A percentile compares a stretch with the other conserved stretches of the same genome.
phyloP scores from a whole-genome alignment of 331 rosid genomes.

The Malus hybrid region DNA sequence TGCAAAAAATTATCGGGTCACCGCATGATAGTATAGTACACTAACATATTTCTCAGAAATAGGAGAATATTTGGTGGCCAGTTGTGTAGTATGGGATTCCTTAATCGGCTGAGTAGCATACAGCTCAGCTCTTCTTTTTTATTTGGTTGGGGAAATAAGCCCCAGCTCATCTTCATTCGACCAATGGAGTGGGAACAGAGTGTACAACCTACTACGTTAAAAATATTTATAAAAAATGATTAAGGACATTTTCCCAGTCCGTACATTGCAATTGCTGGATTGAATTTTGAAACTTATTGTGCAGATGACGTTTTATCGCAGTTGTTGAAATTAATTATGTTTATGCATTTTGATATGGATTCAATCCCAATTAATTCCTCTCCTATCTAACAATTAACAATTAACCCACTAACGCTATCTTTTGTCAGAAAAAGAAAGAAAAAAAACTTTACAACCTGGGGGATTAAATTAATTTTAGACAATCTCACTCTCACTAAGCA shows the following conservation, averaged over 20 bases:
- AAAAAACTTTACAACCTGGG: neutral
- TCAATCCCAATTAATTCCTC: too few relatives aligned
- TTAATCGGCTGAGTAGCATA: neutral
- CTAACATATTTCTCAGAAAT: too few relatives aligned
- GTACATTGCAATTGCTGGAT: neutral
- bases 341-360: fast-evolving
- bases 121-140: neutral
- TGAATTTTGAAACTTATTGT: neutral
- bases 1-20: too few relatives aligned
- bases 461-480: neutral
- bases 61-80: neutral
- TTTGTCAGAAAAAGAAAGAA: too few relatives aligned
- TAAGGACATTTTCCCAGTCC: neutral
- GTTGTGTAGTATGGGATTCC: neutral
- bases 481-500: neutral
- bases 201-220: too few relatives aligned
- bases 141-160: neutral
- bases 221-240: too few relatives aligned
- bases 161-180: neutral
- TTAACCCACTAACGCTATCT: too few relatives aligned
- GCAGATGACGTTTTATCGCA: too few relatives aligned
- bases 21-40: too few relatives aligned
- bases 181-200: too few relatives aligned
- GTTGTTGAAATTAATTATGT: too few relatives aligned
- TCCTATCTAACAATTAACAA: too few relatives aligned